These are phyloP conservation scores for Candida patagonica DNA, from an alignment of 805 yeast genomes.

Conservation along the genomic window DNA sequence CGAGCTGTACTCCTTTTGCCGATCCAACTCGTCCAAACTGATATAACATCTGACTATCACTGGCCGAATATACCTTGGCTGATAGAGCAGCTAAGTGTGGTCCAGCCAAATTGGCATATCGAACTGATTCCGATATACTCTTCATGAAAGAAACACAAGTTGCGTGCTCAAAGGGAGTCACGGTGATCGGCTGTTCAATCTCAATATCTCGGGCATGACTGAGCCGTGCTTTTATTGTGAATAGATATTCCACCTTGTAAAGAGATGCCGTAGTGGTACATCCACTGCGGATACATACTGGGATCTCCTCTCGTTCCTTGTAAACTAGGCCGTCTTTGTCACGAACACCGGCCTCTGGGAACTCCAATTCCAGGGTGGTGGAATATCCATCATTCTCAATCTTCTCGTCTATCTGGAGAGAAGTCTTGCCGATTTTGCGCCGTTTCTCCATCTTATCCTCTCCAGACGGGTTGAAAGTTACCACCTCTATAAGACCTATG, in stretches of 20 bases:
- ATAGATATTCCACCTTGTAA: conserved; percentile 26
- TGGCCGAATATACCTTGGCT: neutral
- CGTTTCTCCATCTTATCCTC: conserved; percentile 27
- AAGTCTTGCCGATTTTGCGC: conserved; percentile 23
- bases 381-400: conserved; percentile 19
- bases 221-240: conserved; percentile 28
- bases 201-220: conserved; percentile 32
- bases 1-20: neutral
- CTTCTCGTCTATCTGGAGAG: conserved; percentile 21
- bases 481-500: conserved; percentile 29
- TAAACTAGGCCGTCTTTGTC: conserved; percentile 21
- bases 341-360: conserved; percentile 21
- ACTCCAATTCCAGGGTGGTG: conserved; percentile 21
- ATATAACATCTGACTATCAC: conserved; percentile 1
- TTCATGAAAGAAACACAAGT: conserved; percentile 28
- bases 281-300: conserved; percentile 25
- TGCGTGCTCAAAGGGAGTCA: conserved; percentile 30
- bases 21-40: conserved; percentile 2
- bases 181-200: conserved; percentile 25
- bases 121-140: conserved; percentile 26
- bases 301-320: conserved; percentile 29
- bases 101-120: conserved; percentile 17
- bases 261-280: conserved; percentile 29
- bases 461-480: conserved; percentile 23
- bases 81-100: neutral